Base-by-base conservation (phyloP, 2,329 filamentous ascomycete species). In the Nothophoma quercina region DNA sequence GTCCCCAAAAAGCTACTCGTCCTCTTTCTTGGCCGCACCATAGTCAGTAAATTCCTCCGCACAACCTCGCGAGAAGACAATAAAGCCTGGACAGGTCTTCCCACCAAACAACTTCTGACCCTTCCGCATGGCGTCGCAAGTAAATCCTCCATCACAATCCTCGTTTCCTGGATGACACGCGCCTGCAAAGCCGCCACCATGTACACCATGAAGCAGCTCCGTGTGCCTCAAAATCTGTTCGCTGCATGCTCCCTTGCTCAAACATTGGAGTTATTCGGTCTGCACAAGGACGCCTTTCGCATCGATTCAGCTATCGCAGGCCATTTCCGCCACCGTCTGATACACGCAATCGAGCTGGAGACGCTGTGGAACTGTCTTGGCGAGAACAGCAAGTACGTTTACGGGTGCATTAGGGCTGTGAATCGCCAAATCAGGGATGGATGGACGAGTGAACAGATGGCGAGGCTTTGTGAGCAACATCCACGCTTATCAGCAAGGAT, bases 111-210 rank as follows among this genome's bases (percentile, higher is more conserved):
- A 19, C 36, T 47, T 10, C 30, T 69, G 9, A n/a, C 26, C 6
- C 13, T 70, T 2, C 64, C 64, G 3, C 18, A 22, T 2, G 49
- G 40, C 3, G 7, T 23, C 4, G 38, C 51, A 10, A 63, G 63
- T 30, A 49, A 54, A 7, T 32, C 55, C 2, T 57, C 62, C 1
- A 15, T 65, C 8, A 60, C 38, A 5, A 54, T 62, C 7, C 22
- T 70, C 6, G 15, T 67, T 5, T 32, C 59, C 2, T 70, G 67
- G 65, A 68, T 70, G 65, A 34, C 28, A 1, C 56, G 60, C 5
- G 67, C 65, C 2, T 69, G 65, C 35, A 42, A 43, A 2, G 23
- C 16, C 1, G 22, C 40, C 9, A 62, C 39, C 8, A 55, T 56
- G 55, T 21, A 21, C 3, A 28, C 16, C 6, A 63, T 63, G 53